A percentile compares a stretch with the other conserved stretches of the same genome.
These are phyloP conservation scores for Aleurites moluccanus DNA, from an alignment of 441 rosid genomes.

Conservation along the genomic window DNA sequence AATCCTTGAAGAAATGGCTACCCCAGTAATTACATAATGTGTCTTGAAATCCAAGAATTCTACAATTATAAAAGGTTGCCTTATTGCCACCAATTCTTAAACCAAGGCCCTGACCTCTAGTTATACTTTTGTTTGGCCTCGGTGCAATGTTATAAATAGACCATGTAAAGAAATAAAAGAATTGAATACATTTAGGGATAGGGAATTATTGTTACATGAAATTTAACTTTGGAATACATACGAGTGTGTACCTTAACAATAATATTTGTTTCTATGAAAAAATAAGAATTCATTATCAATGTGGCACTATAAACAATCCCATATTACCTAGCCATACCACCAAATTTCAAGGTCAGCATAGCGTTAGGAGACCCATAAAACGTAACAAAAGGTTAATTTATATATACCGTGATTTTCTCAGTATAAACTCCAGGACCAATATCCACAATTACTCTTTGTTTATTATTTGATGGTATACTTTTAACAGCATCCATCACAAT, in stretches of 20 bases:
- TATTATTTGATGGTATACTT: too few species aligned
- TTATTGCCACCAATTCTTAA: too few species aligned
- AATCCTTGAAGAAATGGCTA: too few species aligned
- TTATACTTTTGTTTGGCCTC: slow-evolving; percentile 39
- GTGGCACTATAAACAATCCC: too few species aligned
- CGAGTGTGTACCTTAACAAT: slow-evolving; percentile 46
- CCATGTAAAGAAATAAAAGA: background rate
- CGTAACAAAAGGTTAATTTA: slow-evolving; percentile 44
- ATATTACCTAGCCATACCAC: slow-evolving; percentile 43
- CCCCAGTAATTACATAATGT: too few species aligned
- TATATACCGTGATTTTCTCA: too few species aligned
- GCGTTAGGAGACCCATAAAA: slow-evolving; percentile 30
- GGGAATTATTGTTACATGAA: background rate
- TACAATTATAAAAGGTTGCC: too few species aligned
- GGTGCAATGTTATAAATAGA: slow-evolving; percentile 55
- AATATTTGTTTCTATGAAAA: slow-evolving; percentile 35
- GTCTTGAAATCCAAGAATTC: too few species aligned
- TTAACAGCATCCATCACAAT: too few species aligned
- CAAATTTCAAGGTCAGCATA: slow-evolving; percentile 43
- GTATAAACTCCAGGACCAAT: too few species aligned
- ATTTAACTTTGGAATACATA: background rate
- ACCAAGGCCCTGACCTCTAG: slow-evolving; percentile 60
- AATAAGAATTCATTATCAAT: slow-evolving; percentile 30
- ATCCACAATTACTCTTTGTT: too few species aligned
- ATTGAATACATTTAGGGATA: too few species aligned